Conservation (phyloP, 192 early-diverging fungal genomes). For the Dimargaris verticillata region DNA sequence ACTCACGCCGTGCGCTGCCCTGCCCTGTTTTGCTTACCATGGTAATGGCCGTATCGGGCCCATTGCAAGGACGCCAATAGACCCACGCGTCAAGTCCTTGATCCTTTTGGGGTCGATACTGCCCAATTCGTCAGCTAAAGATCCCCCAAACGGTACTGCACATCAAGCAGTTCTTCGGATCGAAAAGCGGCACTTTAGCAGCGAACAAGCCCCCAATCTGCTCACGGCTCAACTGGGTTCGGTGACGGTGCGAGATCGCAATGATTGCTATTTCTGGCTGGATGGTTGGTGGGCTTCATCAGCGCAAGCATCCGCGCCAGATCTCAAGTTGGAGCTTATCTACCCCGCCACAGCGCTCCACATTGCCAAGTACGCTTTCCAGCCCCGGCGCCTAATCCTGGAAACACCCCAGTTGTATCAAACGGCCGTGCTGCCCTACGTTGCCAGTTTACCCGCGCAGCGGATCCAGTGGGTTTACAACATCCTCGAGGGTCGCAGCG, state of each 20-base stretch:
- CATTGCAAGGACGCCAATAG: not conserved
- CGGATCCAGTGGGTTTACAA: slow-evolving; percentile 67
- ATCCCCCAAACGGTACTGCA: too few species aligned
- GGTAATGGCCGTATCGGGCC: too few species aligned
- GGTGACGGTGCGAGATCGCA: not conserved
- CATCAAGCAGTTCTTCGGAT: not conserved
- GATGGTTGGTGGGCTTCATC: not conserved
- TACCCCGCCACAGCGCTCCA: slow-evolving; percentile 20
- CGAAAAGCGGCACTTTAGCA: not conserved
- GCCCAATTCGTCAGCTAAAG: too few species aligned
- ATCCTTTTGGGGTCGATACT: too few species aligned
- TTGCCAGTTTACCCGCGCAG: slow-evolving; percentile 36
- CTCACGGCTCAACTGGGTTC: not conserved
- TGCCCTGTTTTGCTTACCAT: too few species aligned
- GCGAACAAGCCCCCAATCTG: not conserved
- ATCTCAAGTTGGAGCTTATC: slow-evolving; percentile 14
- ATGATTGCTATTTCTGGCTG: slow-evolving; percentile 7
- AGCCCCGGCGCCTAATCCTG: slow-evolving; percentile 34
- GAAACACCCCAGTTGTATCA: slow-evolving; percentile 50
- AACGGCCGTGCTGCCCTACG: slow-evolving; percentile 33
- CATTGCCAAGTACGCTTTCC: slow-evolving; percentile 51
- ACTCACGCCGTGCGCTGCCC: too few species aligned
- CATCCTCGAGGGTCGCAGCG: slow-evolving; percentile 44
- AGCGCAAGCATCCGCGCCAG: not conserved
- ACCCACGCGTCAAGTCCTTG: not conserved